These are phyloP conservation scores for Gastrodia elata DNA, from an alignment of 106 monocot genomes.

Conservation along the genomic window DNA sequence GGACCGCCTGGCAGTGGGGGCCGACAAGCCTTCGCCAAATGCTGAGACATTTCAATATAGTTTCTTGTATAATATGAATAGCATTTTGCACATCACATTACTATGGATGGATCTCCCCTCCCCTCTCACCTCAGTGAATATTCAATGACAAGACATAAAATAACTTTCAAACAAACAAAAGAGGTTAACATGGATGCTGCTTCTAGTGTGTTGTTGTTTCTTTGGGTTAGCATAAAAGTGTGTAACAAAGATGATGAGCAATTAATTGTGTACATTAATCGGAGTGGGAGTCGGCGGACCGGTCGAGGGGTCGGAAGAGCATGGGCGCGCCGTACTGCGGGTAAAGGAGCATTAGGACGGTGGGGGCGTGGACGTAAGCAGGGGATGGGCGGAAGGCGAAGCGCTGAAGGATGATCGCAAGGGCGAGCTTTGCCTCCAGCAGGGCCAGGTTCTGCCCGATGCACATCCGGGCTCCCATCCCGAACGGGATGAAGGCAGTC, in stretches of 20 bases:
- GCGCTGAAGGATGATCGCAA: slow-evolving; percentile 51
- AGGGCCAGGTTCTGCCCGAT: slow-evolving; percentile 58
- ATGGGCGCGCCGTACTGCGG: slow-evolving; percentile 23
- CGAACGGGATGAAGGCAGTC: slow-evolving; percentile 60
- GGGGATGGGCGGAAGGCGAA: slow-evolving; percentile 17
- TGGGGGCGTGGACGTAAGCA: slow-evolving; percentile 27
- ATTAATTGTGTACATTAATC: neutral
- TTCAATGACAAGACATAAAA: neutral
- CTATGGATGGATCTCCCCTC: neutral
- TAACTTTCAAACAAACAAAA: neutral
- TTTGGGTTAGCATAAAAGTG: slow-evolving; percentile 2
- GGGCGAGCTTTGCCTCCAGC: slow-evolving; percentile 46
- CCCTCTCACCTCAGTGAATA: neutral
- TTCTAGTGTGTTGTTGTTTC: neutral
- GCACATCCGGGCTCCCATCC: slow-evolving; percentile 57
- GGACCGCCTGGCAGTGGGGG: slow-evolving; percentile 2
- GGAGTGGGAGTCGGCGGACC: neutral
- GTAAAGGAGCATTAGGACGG: slow-evolving; percentile 32
- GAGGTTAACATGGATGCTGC: neutral
- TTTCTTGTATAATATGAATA: neutral
- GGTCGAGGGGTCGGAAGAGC: slow-evolving; percentile 4
- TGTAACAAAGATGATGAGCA: neutral
- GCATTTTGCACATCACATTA: neutral
- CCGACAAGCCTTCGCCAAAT: neutral
- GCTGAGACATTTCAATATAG: neutral